Base-by-base conservation (phyloP, 176 grass and related monocot species). In the Cenchrus purpureus region DNA sequence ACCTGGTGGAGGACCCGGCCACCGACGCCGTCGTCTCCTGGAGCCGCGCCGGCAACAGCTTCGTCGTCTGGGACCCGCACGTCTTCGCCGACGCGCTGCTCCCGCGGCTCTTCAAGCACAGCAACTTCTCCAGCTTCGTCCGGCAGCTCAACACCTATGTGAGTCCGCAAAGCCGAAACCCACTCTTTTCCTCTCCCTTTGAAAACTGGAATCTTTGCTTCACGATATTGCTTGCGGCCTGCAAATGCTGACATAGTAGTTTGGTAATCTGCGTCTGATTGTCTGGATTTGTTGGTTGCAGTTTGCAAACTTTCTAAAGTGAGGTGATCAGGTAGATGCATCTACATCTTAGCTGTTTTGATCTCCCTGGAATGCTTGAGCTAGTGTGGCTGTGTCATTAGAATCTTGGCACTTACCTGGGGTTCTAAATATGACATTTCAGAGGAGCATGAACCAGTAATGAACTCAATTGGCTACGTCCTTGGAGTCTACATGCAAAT, bases 101-200 rank as follows among this genome's bases (percentile, higher is more conserved):
- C 76, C 94, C 94, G 37, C 89, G 88, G 56, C 86, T 93, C 73
- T 96, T 96, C 94, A 96, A 96, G 86, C 94, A 96, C 85, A 61
- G 22, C 61, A 96, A 96, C 73, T 96, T 93, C 91, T 96, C 91
- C 76, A 96, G 94, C 84, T 96, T 96, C 77, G 94, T 96, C 46
- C 74, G 94, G 9, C 94, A 96, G 91, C 94, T 96, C 55, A 96
- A 96, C 81, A 96, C 94, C 50, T 96, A 96, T 86, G 94, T 96
- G 87, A 84, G 91, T 93, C 3, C 54, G 19, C 84, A 29, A 73
- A 16, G 2, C 12, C 61, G 48, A 12, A 13, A 48, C 8, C 65
- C 2, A 4, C 3, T 1, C 0, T 45, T 11, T 15, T 48, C 43
- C 48, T 3, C 4, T 58, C 73, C n/a, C 37, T 51, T 78, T 15